phyloP scores from a whole-genome alignment of 2,329 filamentous ascomycete species.

The Penicillium sp. region DNA sequence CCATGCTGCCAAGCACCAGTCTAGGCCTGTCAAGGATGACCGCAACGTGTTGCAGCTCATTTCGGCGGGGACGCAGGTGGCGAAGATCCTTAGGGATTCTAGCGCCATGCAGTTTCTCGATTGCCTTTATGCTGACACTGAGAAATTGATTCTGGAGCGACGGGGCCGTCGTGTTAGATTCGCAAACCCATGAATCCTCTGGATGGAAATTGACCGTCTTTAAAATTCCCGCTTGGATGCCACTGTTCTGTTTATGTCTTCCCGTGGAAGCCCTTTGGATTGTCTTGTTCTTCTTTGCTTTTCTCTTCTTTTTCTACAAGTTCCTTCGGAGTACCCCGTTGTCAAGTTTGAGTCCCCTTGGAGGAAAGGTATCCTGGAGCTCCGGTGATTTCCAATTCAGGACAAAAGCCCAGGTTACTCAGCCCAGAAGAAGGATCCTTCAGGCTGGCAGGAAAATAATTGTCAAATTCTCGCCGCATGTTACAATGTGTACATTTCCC shows the following conservation, averaged over 20 bases:
- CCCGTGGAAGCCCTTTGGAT: slow-evolving; percentile 9
- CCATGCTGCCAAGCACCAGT: slow-evolving; percentile 79
- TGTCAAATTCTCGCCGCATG: neutral
- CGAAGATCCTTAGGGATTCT: slow-evolving; percentile 81
- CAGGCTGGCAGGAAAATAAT: neutral
- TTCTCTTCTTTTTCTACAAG: neutral
- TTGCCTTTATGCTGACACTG: slow-evolving; percentile 76
- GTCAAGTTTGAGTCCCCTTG: neutral
- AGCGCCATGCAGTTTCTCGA: slow-evolving; percentile 80
- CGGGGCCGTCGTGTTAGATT: slow-evolving; percentile 39
- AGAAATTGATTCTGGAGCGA: slow-evolving; percentile 72
- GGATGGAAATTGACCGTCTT: slow-evolving; percentile 9
- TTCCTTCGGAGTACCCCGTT: neutral
- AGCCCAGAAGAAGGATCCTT: neutral
- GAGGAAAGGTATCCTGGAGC: neutral
- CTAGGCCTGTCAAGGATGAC: slow-evolving; percentile 80
- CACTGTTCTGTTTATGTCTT: neutral
- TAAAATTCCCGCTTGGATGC: slow-evolving; percentile 1
- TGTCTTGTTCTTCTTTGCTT: neutral
- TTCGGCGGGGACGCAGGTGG: slow-evolving; percentile 81
- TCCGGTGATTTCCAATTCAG: neutral
- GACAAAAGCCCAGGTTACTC: neutral
- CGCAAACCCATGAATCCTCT: slow-evolving; percentile 25
- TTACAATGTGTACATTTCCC: neutral
- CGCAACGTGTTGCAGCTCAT: slow-evolving; percentile 84